Evolutionary conservation across 129 eudicot genomes (phyloP).

Genomic region (Ambrosia trifida): DNA sequence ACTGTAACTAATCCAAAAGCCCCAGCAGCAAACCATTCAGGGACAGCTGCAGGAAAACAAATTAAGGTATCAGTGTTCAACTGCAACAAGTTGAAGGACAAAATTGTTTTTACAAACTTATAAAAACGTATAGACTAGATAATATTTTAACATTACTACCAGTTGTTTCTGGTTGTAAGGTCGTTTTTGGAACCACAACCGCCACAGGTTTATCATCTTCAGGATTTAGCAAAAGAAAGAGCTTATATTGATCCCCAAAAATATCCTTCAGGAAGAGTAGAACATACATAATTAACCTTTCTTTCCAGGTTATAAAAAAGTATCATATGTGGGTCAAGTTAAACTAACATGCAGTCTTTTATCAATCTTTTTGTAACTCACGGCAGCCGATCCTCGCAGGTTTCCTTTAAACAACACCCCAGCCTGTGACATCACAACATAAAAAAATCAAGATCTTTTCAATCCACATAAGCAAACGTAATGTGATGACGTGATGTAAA

Average conservation of each 20-base stretch:
- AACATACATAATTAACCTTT: constrained; percentile 22
- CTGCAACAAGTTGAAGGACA: constrained; percentile 5
- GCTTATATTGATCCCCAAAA: constrained; percentile 84
- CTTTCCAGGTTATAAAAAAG: not conserved
- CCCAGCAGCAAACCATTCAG: constrained; percentile 99
- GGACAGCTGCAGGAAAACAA: constrained; percentile 61
- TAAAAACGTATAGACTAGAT: not conserved
- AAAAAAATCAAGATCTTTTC: not conserved
- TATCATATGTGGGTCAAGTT: not conserved
- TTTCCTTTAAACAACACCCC: constrained; percentile 95
- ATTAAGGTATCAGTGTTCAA: constrained; percentile 7
- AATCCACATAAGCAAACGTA: not conserved
- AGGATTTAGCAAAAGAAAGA: constrained; percentile 81
- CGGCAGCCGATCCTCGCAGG: constrained; percentile 77
- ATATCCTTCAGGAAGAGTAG: constrained; percentile 60
- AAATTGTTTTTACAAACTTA: not conserved
- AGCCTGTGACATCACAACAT: constrained; percentile 47
- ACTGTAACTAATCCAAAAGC: constrained; percentile 89
- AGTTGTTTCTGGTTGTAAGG: constrained; percentile 93
- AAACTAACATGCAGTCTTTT: constrained; percentile 72
- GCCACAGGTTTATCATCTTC: constrained; percentile 99
- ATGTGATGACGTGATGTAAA: no score
- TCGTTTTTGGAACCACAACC: constrained; percentile 89
- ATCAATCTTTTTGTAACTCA: constrained; percentile 72
- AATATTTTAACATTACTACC: constrained; percentile 43